These are phyloP conservation scores for Solanum neorickii DNA, from an alignment of 257 asterid species.

Conservation along the genomic window DNA sequence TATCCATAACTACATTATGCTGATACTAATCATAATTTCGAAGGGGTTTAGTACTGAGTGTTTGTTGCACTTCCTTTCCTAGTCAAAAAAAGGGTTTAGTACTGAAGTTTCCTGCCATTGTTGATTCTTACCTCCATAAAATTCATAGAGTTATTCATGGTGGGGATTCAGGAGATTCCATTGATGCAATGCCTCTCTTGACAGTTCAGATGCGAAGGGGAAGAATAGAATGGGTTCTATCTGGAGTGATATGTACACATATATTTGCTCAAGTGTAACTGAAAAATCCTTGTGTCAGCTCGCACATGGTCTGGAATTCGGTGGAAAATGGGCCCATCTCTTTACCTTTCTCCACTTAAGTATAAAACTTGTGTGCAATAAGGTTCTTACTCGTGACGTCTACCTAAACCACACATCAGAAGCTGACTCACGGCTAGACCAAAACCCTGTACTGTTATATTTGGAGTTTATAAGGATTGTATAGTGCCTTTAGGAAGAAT, in stretches of 20 bases:
- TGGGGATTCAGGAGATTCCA: not conserved
- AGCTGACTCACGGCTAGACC: not conserved
- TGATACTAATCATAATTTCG: not conserved
- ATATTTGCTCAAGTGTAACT: not conserved
- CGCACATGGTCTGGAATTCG: not conserved
- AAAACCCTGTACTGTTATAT: not conserved
- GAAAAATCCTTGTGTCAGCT: not conserved
- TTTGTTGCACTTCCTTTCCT: not conserved
- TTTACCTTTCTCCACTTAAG: not conserved
- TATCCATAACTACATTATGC: not conserved
- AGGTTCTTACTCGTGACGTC: not conserved
- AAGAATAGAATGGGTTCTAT: not conserved
- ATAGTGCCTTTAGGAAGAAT: not conserved
- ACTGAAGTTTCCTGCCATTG: not conserved
- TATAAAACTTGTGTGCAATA: not conserved
- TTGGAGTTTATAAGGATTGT: not conserved
- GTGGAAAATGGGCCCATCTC: not conserved
- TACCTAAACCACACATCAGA: not conserved
- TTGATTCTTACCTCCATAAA: not conserved
- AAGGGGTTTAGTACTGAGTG: not conserved
- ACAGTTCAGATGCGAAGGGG: not conserved
- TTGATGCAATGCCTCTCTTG: not conserved
- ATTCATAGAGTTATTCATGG: not conserved
- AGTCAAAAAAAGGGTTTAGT: not conserved
- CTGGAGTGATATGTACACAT: not conserved